Base-by-base conservation (phyloP, 306 rosid genomes). In the Spatholobus suberectus region DNA sequence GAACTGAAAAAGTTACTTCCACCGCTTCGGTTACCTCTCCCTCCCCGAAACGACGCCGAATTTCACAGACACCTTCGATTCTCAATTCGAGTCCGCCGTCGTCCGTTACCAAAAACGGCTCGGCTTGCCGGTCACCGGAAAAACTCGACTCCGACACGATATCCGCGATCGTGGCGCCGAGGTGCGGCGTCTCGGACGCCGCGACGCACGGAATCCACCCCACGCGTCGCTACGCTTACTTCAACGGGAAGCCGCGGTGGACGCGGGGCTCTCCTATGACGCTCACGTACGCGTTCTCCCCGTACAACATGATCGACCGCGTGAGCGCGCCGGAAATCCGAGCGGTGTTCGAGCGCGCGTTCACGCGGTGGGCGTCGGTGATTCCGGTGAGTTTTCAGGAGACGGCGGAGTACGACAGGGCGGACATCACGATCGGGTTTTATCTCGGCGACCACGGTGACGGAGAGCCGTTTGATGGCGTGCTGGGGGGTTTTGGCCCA, bases 391-490 rank as follows among this genome's bases (percentile, higher is more conserved):
- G 86, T 54, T 92, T 96, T 38, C 88, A 29, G 2, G 93, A 89
- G 77, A 71, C 90, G 3, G 34, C 3, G 12, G 68, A 67, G 7
- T 94, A 90, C 85, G 55, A 61, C 5, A 65, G 87, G 43, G 94
- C 99, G 1, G 90, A 94, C 55, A 92, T 96, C 4, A 83, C 84
- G 77, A 94, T 96, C 67, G 99, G 98, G 73, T 96, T 96, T 43
- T 96, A 77, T 55, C 26, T 51, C 3, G 97, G 97, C 0, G 92
- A 96, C 70, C 98, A 96, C 84, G 99, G 99, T 0, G 99, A 96
- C 83, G 99, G 99, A 61, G 89, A 91, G 73, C 90, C 98, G 83
- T 96, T 96, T 1, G 98, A 96, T 40, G 99, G 98, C 5, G 96
- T 92, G 11, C 75, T 96, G 26, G 99, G n/a, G 99, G 9, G 87